A percentile compares a stretch with the other conserved stretches of the same genome.
These are phyloP conservation scores for Anethum foeniculum DNA, from an alignment of 140 eudicot genomes.

Conservation along the genomic window DNA sequence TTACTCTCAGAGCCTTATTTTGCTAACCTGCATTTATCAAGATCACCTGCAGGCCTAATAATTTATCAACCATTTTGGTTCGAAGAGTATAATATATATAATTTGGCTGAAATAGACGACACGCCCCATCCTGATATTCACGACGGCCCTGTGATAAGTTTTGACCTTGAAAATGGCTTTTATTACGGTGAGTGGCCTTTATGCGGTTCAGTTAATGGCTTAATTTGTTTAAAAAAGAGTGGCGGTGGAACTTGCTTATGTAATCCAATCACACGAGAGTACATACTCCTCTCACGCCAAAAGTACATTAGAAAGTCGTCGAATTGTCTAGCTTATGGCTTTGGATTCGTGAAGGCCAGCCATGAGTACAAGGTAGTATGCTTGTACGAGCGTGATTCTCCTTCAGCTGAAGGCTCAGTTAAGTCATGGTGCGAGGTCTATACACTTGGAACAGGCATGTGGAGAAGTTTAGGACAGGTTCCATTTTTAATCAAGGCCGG, in stretches of 20 bases:
- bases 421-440: constrained; percentile 20
- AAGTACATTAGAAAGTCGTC: not conserved
- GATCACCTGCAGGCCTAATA: constrained; percentile 15
- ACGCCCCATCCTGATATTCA: not conserved
- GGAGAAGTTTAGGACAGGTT: constrained; percentile 26
- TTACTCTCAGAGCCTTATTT: constrained; percentile 21
- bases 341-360: not conserved
- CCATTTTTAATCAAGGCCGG: not conserved
- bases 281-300: not conserved
- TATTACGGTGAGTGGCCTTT: not conserved
- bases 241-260: not conserved
- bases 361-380: not conserved
- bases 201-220: not conserved
- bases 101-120: not conserved
- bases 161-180: not conserved
- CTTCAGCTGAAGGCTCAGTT: not conserved
- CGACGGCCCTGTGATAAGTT: not conserved
- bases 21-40: constrained; percentile 20
- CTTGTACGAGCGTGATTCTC: not conserved
- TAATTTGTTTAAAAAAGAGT: constrained; percentile 2
- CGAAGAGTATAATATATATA: not conserved
- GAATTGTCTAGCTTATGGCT: not conserved
- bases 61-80: not conserved
- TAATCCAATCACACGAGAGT: not conserved
- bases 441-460: constrained; percentile 28